Conservation (phyloP, 2,329 filamentous ascomycete genomes). For the Cylindrodendrum hubeiense region DNA sequence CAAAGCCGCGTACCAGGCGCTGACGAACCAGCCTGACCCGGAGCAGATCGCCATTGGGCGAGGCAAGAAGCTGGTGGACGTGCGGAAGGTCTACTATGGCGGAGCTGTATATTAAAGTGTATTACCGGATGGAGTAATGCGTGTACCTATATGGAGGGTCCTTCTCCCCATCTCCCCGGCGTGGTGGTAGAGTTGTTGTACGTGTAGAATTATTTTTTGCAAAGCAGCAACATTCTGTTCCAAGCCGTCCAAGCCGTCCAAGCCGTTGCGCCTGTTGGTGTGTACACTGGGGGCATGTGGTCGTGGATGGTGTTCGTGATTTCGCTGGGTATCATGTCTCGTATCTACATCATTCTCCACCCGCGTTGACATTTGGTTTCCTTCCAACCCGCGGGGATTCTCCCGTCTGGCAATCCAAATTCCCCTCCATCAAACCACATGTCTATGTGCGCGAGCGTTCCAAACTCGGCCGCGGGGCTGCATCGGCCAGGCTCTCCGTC, state of each 20-base stretch:
- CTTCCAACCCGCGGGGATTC: background rate
- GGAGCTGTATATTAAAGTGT: slow-evolving; percentile 72
- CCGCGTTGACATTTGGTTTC: background rate
- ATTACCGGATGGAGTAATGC: slow-evolving; percentile 33
- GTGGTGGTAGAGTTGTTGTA: slow-evolving; percentile 22
- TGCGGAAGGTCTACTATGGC: slow-evolving; percentile 96
- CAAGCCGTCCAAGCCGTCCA: background rate
- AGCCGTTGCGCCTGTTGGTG: too few species aligned
- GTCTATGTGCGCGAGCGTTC: background rate
- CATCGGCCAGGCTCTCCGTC: too few species aligned
- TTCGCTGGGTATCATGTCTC: slow-evolving; percentile 35
- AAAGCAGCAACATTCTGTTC: slow-evolving; percentile 15
- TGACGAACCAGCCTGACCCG: slow-evolving; percentile 86
- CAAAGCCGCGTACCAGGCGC: slow-evolving; percentile 88
- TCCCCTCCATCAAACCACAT: background rate
- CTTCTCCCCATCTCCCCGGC: slow-evolving; percentile 26
- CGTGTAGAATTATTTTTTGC: slow-evolving; percentile 30
- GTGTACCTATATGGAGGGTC: slow-evolving; percentile 41
- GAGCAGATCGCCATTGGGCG: slow-evolving; percentile 90
- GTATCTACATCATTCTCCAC: slow-evolving; percentile 6
- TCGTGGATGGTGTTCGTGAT: slow-evolving; percentile 2
- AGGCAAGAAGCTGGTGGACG: slow-evolving; percentile 96
- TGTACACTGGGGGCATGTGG: background rate
- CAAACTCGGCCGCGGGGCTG: too few species aligned
- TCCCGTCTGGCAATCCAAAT: background rate